Conservation (phyloP, 139 green algal species). For the Astrephomene gubernaculifera region DNA sequence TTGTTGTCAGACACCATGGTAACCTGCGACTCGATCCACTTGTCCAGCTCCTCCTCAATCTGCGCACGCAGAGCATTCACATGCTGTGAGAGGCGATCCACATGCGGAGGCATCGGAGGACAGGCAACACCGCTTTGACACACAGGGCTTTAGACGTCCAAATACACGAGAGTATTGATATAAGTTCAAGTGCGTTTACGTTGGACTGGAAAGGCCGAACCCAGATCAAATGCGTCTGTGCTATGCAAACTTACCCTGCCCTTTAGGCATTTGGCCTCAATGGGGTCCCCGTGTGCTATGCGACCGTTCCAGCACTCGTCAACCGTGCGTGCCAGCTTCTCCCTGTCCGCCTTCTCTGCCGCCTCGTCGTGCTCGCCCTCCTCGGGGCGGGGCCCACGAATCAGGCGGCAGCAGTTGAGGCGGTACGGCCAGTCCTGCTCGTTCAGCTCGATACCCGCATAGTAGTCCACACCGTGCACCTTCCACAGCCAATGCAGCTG, state of each 20-base stretch:
- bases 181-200: no score
- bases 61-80: conserved; percentile 45
- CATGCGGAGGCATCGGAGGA: no score
- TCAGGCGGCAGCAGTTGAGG: conserved; percentile 40
- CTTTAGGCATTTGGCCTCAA: conserved; percentile 71
- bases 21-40: conserved; percentile 82
- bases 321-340: conserved; percentile 57
- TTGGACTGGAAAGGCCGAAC: no score
- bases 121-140: no score
- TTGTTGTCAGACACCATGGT: conserved; percentile 82
- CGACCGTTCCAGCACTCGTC: conserved; percentile 67
- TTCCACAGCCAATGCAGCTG: conserved; percentile 92
- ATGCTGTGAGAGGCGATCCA: no score
- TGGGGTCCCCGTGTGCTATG: conserved; percentile 65
- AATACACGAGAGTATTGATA: no score
- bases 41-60: conserved; percentile 69
- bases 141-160: no score
- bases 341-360: conserved; percentile 23
- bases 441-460: conserved; percentile 67
- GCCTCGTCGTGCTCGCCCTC: conserved; percentile 39
- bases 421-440: conserved; percentile 38
- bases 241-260: conserved; percentile 53
- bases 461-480: conserved; percentile 94
- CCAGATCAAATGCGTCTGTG: no score
- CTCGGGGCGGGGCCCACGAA: conserved; percentile 35